Evolutionary conservation across 129 eudicot genomes (phyloP).

Genomic region (Lonicera japonica): DNA sequence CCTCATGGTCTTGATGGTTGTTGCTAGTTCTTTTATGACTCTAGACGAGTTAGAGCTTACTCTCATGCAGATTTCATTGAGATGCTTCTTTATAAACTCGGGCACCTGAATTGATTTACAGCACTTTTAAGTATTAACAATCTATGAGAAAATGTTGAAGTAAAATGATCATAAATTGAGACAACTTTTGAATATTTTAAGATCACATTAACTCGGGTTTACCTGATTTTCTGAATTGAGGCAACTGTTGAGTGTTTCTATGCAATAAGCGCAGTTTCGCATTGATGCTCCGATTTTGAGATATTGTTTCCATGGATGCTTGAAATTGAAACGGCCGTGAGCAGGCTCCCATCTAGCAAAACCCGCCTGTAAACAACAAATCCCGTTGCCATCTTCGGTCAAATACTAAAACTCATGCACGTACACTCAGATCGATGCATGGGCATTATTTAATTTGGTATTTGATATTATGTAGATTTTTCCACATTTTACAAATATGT

Average conservation of each 20-base stretch:
- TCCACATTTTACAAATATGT: too few relatives aligned
- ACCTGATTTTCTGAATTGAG: slow-evolving; percentile 46
- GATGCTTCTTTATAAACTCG: slow-evolving; percentile 34
- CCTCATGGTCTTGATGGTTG: slow-evolving; percentile 34
- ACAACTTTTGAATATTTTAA: neutral
- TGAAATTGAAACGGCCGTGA: slow-evolving; percentile 54
- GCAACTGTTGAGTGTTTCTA: slow-evolving; percentile 66
- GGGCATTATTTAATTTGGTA: too few relatives aligned
- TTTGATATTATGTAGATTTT: too few relatives aligned
- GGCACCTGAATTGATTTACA: slow-evolving; percentile 24
- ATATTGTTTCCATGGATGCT: slow-evolving; percentile 69
- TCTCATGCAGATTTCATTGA: slow-evolving; percentile 32
- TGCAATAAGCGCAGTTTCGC: slow-evolving; percentile 56
- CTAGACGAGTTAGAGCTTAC: slow-evolving; percentile 37
- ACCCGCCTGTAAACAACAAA: slow-evolving; percentile 29
- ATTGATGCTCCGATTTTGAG: slow-evolving; percentile 46
- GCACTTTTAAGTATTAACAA: slow-evolving; percentile 1
- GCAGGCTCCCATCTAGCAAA: slow-evolving; percentile 84
- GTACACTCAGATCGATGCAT: too few relatives aligned
- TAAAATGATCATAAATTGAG: too few relatives aligned
- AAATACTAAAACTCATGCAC: too few relatives aligned
- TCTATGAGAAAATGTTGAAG: neutral
- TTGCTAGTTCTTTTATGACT: slow-evolving; percentile 41
- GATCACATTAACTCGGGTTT: neutral
- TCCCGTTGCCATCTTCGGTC: neutral